Conservation (phyloP, 1,139 yeast species). For the Protomyces pachydermus region DNA sequence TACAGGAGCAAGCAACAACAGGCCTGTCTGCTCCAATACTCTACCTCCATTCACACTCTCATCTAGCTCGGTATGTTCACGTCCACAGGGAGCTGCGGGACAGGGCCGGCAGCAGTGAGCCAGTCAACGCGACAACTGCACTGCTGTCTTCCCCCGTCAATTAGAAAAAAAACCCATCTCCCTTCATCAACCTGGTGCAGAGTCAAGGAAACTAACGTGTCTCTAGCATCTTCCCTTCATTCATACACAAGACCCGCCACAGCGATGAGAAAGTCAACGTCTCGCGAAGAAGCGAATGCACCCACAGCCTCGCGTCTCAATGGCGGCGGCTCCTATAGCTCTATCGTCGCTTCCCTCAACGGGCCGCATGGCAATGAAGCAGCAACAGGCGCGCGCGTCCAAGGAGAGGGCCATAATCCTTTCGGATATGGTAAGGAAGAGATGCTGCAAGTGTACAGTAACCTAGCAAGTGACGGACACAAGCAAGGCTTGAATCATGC, state of each 20-base stretch:
- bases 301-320: not conserved
- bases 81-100: too few species aligned
- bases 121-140: too few species aligned
- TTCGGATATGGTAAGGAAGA: constrained; percentile 23
- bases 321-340: constrained; percentile 21
- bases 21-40: too few species aligned
- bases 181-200: not conserved
- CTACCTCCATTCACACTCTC: too few species aligned
- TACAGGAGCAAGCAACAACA: too few species aligned
- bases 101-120: too few species aligned
- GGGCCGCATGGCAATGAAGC: constrained; percentile 5
- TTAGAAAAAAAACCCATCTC: not conserved
- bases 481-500: constrained; percentile 5
- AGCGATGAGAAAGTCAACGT: not conserved
- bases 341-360: constrained; percentile 14
- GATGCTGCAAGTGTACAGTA: constrained; percentile 22
- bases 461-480: constrained; percentile 3
- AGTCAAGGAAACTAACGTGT: too few species aligned
- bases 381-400: not conserved
- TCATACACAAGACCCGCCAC: too few species aligned
- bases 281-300: not conserved
- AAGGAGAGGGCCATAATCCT: constrained; percentile 7
- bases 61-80: too few species aligned
- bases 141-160: too few species aligned
- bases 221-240: too few species aligned